phyloP scores from a whole-genome alignment of 306 rosid species.

The Oemleria cerasiformis region DNA sequence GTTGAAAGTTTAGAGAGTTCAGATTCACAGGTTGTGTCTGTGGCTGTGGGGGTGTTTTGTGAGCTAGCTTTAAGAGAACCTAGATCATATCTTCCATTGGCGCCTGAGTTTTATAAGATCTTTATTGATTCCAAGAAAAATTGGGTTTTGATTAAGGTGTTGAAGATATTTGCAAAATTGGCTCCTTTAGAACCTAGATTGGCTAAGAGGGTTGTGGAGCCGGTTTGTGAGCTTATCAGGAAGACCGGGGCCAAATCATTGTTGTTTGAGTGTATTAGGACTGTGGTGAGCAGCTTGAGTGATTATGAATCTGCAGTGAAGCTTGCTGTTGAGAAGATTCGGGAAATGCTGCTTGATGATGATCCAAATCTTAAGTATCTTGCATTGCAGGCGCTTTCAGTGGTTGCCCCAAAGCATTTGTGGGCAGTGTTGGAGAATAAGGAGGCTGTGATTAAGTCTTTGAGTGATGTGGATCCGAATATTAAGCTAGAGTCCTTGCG shows the following conservation, averaged over 20 bases:
- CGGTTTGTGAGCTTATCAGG: slow-evolving; percentile 69
- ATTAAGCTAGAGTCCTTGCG: slow-evolving; percentile 70
- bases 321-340: slow-evolving; percentile 56
- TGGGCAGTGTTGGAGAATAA: slow-evolving; percentile 91
- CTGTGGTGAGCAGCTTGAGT: slow-evolving; percentile 67
- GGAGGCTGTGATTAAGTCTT: slow-evolving; percentile 69
- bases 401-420: slow-evolving; percentile 46
- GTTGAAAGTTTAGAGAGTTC: slow-evolving; percentile 79
- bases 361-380: slow-evolving; percentile 92
- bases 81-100: slow-evolving; percentile 71
- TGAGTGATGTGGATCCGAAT: slow-evolving; percentile 86
- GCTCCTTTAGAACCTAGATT: slow-evolving; percentile 76
- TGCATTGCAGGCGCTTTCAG: slow-evolving; percentile 70
- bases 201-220: slow-evolving; percentile 74
- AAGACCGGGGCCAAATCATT: slow-evolving; percentile 67
- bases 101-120: slow-evolving; percentile 78
- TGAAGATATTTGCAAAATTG: slow-evolving; percentile 74
- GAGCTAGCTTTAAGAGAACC: slow-evolving; percentile 72
- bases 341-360: slow-evolving; percentile 70
- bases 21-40: slow-evolving; percentile 53
- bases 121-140: slow-evolving; percentile 77
- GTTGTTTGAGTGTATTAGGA: slow-evolving; percentile 80
- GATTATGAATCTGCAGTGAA: slow-evolving; percentile 66
- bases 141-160: slow-evolving; percentile 79
- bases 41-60: slow-evolving; percentile 83